Evolutionary conservation across 2,329 filamentous ascomycete genomes (phyloP).

Genomic region (Diaporthe ilicicola): DNA sequence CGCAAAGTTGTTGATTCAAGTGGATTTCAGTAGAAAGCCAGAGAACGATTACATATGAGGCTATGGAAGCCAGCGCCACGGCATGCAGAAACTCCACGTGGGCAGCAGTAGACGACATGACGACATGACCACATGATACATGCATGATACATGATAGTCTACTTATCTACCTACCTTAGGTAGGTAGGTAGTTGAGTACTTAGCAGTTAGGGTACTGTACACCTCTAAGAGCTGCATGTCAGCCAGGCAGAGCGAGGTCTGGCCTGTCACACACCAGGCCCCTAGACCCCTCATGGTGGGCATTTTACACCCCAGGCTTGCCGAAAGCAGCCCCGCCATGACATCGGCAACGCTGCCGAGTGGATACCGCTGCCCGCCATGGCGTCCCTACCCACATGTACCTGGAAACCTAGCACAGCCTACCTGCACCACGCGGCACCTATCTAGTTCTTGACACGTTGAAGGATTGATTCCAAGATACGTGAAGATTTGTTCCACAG

Average conservation of each 20-base stretch:
- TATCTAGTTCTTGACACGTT: slow-evolving; percentile 32
- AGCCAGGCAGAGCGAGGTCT: slow-evolving; percentile 11
- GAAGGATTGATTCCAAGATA: slow-evolving; percentile 18
- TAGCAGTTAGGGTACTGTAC: too few species aligned
- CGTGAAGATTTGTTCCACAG: slow-evolving; percentile 3
- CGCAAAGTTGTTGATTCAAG: not conserved
- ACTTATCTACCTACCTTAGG: not conserved
- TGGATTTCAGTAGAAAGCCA: not conserved
- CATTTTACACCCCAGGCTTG: slow-evolving; percentile 16
- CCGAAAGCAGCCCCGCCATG: slow-evolving; percentile 8
- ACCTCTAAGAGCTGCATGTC: not conserved
- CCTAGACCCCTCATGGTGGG: not conserved
- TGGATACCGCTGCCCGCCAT: not conserved
- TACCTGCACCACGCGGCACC: slow-evolving; percentile 9
- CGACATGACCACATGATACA: not conserved
- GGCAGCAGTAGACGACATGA: not conserved
- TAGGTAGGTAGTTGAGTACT: too few species aligned
- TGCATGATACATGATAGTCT: not conserved
- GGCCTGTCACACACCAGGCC: not conserved
- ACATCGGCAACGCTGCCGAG: slow-evolving; percentile 22
- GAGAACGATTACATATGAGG: not conserved
- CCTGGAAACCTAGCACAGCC: slow-evolving; percentile 23
- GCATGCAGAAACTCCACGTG: slow-evolving; percentile 8
- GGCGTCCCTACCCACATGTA: slow-evolving; percentile 14
- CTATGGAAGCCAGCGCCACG: not conserved